Evolutionary conservation across 1,284 basidiomycete species (phyloP).

Genomic region (Melampsora americana): DNA sequence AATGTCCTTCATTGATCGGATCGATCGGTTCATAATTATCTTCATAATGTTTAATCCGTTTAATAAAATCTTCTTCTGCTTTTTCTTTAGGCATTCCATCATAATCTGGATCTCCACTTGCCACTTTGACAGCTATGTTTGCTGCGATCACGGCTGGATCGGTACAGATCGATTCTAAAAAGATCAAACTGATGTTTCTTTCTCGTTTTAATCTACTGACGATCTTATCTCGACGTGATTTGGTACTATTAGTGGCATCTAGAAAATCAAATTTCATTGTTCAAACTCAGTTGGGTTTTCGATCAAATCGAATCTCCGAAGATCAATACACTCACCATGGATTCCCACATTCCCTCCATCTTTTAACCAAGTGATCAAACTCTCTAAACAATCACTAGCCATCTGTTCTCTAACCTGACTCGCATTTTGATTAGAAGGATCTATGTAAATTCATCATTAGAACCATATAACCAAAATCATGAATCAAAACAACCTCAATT

Average conservation of each 20-base stretch:
- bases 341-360: conserved; percentile 92
- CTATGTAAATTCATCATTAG: conserved; percentile 1
- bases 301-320: too few relatives aligned
- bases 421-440: conserved; percentile 76
- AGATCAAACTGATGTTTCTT: conserved; percentile 83
- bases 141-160: conserved; percentile 90
- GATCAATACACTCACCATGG: conserved; percentile 66
- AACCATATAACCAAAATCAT: background rate
- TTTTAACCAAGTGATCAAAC: conserved; percentile 90
- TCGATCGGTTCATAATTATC: conserved; percentile 88
- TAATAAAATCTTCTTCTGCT: conserved; percentile 84
- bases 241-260: conserved; percentile 87
- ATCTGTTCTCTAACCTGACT: conserved; percentile 74
- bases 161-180: conserved; percentile 90
- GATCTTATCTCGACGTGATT: conserved; percentile 71
- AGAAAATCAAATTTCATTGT: background rate
- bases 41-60: conserved; percentile 89
- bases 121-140: conserved; percentile 93
- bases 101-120: conserved; percentile 96
- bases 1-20: conserved; percentile 65
- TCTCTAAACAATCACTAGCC: conserved; percentile 87
- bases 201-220: conserved; percentile 73
- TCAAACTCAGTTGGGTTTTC: background rate
- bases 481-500: background rate
- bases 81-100: conserved; percentile 78